Base-by-base conservation (phyloP, 805 yeast species). In the Metschnikowia baotianmanensis region DNA sequence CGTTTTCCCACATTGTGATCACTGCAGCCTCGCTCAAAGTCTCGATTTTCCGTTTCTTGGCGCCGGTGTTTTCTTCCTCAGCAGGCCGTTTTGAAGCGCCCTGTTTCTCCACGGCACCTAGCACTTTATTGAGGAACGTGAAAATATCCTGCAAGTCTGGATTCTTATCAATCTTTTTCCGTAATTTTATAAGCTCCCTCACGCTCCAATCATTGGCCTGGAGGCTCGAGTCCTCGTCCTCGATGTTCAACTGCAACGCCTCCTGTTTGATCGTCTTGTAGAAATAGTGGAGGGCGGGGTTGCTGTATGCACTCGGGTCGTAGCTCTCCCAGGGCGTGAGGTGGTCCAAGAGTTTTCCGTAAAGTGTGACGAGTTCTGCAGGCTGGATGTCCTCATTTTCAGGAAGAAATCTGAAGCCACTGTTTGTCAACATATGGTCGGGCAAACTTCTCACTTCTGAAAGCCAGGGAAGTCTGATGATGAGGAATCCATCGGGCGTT, bases 361-460 rank as follows among this genome's bases (percentile, higher is more conserved):
- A 63, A 5, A 46, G 38, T 3, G 47, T 42, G 9, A 58, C 47
- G 34, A 63, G 40, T n/a, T 49, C 53, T 4, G 36, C 25, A 3
- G 59, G 45, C n/a, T 29, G 19, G 11, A 33, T 33, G 22, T 40
- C 33, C 6, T 38, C 52, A 4, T 44, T 27, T 10, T 44, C 36
- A 31, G 39, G 37, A n/a, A 45, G 36, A 31, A 45, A 42, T 20
- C 34, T 28, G 20, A 38, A 42, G 15, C 19, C 39, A 27, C 28
- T 33, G 35, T 41, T 47, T 27, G 43, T 38, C 20, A 58, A 31
- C 34, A 54, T 46, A 37, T 59, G 46, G 16, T 61, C 62, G 0
- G 97, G 96, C 4, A 78, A 59, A 24, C 75, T 70, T 37, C 97
- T 68, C 3, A 88, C 61, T 56, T 87, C 91, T 50, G 88, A 95